A percentile compares a stretch with the other conserved stretches of the same genome.
phyloP scores from a whole-genome alignment of 768 basidiomycete species.

The Suillus americanus region DNA sequence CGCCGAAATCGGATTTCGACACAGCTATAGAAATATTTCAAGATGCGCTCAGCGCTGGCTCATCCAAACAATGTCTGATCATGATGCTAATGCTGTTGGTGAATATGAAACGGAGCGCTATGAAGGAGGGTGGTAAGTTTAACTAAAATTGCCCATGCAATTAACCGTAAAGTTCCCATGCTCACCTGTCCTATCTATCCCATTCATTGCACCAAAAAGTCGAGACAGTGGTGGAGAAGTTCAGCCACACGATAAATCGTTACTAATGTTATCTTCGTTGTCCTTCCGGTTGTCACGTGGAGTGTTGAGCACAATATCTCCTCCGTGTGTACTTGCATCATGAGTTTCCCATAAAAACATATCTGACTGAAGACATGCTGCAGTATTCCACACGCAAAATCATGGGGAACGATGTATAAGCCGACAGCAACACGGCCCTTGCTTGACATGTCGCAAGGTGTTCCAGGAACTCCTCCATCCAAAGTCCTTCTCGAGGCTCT shows the following conservation, averaged over 20 bases:
- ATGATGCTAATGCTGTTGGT: neutral
- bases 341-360: neutral
- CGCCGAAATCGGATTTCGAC: neutral
- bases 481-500: constrained; percentile 49
- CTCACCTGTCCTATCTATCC: neutral
- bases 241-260: neutral
- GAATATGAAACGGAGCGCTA: neutral
- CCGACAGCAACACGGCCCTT: constrained; percentile 46
- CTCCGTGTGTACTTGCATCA: constrained; percentile 38
- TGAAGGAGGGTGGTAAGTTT: neutral
- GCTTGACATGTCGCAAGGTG: constrained; percentile 76
- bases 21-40: neutral
- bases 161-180: neutral
- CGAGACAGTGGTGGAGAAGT: neutral
- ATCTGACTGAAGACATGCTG: neutral
- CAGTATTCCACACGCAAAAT: constrained; percentile 58
- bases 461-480: constrained; percentile 67
- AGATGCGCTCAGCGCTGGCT: neutral
- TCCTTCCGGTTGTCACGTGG: constrained; percentile 39
- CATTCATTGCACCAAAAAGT: neutral
- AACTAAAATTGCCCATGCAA: neutral
- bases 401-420: constrained; percentile 51
- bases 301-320: constrained; percentile 43
- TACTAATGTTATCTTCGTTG: neutral
- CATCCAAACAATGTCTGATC: neutral